phyloP scores from a whole-genome alignment of 345 rosid genomes.

The Dimocarpus longan region DNA sequence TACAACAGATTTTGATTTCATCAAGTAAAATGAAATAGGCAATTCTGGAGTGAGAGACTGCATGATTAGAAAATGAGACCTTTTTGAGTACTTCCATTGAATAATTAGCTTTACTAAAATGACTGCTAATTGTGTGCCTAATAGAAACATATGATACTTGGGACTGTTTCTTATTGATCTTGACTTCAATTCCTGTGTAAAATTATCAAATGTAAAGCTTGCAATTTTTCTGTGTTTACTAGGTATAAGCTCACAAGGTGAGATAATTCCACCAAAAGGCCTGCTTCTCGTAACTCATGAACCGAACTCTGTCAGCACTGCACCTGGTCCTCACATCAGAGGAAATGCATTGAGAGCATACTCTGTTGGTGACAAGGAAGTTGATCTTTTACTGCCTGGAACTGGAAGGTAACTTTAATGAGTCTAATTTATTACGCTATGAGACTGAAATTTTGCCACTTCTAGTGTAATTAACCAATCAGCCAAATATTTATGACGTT shows the following conservation, averaged over 20 bases:
- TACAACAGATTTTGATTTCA: too few relatives aligned
- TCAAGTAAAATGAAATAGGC: neutral
- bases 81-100: neutral
- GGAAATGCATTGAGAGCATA: conserved; percentile 54
- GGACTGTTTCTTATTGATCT: too few relatives aligned
- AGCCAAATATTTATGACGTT: too few relatives aligned
- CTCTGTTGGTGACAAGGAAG: conserved; percentile 59
- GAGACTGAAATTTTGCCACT: too few relatives aligned
- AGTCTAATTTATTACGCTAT: neutral
- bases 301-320: conserved; percentile 47
- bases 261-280: conserved; percentile 50
- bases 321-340: conserved; percentile 65
- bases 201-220: neutral
- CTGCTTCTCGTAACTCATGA: conserved; percentile 59
- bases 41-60: neutral
- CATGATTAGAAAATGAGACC: neutral
- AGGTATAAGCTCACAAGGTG: conserved; percentile 41
- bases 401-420: conserved; percentile 47
- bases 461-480: too few relatives aligned
- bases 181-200: too few relatives aligned
- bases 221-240: conserved; percentile 20
- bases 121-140: neutral
- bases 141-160: neutral
- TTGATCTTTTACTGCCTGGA: conserved; percentile 61
- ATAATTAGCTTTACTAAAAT: neutral